Base-by-base conservation (phyloP, 2,329 filamentous ascomycete species). In the Cladophialophora psammophila region DNA sequence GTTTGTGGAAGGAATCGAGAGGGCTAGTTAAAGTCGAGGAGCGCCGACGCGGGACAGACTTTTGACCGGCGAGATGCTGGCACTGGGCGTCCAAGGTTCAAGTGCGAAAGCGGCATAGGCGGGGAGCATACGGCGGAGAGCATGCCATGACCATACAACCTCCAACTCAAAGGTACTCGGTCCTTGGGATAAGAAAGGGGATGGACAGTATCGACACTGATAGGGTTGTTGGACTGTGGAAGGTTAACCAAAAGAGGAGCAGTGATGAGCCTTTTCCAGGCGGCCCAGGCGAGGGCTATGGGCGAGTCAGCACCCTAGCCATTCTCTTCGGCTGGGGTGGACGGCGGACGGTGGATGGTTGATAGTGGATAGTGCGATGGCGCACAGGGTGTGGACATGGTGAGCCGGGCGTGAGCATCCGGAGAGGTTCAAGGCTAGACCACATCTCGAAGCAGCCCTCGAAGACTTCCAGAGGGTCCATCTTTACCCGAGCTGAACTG, bases 401-500 rank as follows among this genome's bases (percentile, higher is more conserved):
- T 50, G 45, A 50, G 45, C 45, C 45, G 45, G 45, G 45, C 45
- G 45, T 26, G 18, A 26, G 45, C 45, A 10, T 50, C 45, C 45
- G 45, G 26, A 50, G 3, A 45, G 13, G 34, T 15, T 61, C 12
- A 35, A 26, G 59, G 59, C 59, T 61, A 61, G 48, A 61, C 45
- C 45, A 61, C 57, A 52, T 60, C 42, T 35, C 38, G 57, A 60
- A 60, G 40, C 20, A 34, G 20, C 26, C 45, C 45, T 55, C 52
- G 52, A 55, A 35, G 34, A 34, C 52, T 34, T 34, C 52, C 13
- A 35, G 1, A 35, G 31, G 52, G 31, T 36, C 52, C 34, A 36
- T 53, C 6, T 32, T 61, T 61, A 61, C 52, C 59, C 59, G 59
- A 61, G 59, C 59, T 61, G 59, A 61, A 40, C 20, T 53, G n/a